Evolutionary conservation across 2,329 filamentous ascomycete species (phyloP), one percentile per base, ranked within the genome.

Genomic region (Aurifilum marmelostoma): DNA sequence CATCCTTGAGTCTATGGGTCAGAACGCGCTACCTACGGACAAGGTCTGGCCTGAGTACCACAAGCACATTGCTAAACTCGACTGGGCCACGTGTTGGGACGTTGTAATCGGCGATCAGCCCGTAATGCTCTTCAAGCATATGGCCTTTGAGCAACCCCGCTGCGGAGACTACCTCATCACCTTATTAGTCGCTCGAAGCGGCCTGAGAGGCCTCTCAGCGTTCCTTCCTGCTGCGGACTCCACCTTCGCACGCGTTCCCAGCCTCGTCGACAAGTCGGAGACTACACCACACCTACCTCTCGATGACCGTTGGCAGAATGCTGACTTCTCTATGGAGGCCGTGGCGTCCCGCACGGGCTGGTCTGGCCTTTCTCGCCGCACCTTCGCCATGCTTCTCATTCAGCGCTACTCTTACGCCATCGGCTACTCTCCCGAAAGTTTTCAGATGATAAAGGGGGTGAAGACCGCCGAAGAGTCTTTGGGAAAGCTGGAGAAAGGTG

Each of bases 101-200:
- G 34, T n/a, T 18, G 24, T 39, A 2, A 43, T 63, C 60, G 60
- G 60, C 24, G 5, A 63, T 21, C 60, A 63, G 37, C 39, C 60
- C 34, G 39, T 63, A 12, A 14, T 5, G 4, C 60, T 63, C 37
- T 63, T 63, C 60, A 63, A 47, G 60, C 60, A 63, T 24, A 63
- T 63, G 60, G 39, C 60, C 11, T 63, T 63, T 12, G 60, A 50
- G 39, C 11, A 63, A 27, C 60, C 60, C 11, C 60, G 60, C 39
- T 63, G 60, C 21, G 60, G 60, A 32, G 60, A 63, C 37, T 63
- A 63, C 37, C 60, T 63, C n/a, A 43, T 63, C 37, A 63, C 60
- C 16, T 24, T 63, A 14, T 24, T 63, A 5, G 60, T 63, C 12
- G 60, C 60, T 18, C 60, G 60, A 43, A 63, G 60, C 60, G 60